Conservation (phyloP, 228 moss, liverwort and hornwort species). For the Sphagnum fallax region DNA sequence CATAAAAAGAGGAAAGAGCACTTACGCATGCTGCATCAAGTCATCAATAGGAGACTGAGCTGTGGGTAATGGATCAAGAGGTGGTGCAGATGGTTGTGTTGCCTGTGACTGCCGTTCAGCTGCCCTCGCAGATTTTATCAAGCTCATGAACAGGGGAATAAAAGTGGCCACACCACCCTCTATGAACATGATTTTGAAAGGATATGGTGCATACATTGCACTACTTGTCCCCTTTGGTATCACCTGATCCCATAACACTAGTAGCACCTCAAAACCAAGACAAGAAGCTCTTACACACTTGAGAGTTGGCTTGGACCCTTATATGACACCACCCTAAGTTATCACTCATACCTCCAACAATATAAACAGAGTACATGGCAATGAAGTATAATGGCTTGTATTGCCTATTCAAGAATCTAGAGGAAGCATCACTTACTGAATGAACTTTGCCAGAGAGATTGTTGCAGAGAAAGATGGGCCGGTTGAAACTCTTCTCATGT, state of each 20-base stretch:
- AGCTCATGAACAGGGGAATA: slow-evolving; percentile 73
- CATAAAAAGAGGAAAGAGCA: not conserved
- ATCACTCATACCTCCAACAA: no score
- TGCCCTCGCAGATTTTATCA: slow-evolving; percentile 69
- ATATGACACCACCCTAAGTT: no score
- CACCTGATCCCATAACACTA: slow-evolving; percentile 38
- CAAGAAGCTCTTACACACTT: no score
- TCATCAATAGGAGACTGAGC: slow-evolving; percentile 69
- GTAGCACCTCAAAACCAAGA: not conserved
- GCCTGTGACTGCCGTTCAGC: slow-evolving; percentile 43
- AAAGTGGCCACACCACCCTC: slow-evolving; percentile 98
- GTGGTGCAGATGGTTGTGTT: slow-evolving; percentile 54
- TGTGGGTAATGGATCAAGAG: slow-evolving; percentile 71
- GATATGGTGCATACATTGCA: slow-evolving; percentile 63
- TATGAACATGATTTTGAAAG: slow-evolving; percentile 80
- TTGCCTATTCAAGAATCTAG: no score
- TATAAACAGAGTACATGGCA: no score
- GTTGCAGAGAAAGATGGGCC: slow-evolving; percentile 95
- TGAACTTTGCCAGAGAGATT: slow-evolving; percentile 96
- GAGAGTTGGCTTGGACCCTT: no score
- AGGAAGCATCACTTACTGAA: slow-evolving; percentile 45
- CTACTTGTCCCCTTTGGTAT: slow-evolving; percentile 75
- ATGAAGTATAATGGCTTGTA: no score
- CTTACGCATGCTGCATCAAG: slow-evolving; percentile 97
- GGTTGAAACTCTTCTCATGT: slow-evolving; percentile 88